These are phyloP conservation scores for Sinapis alba DNA, from an alignment of 441 rosid species.

Conservation along the genomic window DNA sequence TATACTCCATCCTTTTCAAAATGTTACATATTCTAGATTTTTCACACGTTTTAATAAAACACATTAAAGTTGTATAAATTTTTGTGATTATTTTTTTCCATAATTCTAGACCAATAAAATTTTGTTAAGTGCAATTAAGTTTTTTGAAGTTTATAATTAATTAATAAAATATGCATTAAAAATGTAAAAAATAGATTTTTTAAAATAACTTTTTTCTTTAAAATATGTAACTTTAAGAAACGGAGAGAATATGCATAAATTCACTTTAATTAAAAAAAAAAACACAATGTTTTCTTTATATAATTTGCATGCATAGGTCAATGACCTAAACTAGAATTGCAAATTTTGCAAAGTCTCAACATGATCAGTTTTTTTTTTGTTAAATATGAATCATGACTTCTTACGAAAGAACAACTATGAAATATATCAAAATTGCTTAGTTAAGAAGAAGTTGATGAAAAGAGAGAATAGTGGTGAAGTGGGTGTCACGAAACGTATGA, in stretches of 20 bases:
- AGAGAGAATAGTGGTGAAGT: conserved; percentile 28
- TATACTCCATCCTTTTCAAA: no score
- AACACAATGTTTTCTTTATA: background rate
- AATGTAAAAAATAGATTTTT: no score
- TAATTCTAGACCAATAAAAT: no score
- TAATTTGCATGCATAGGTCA: background rate
- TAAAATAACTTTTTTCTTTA: no score
- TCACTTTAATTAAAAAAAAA: background rate
- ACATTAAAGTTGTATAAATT: no score
- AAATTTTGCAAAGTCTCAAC: background rate
- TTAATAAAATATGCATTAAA: no score
- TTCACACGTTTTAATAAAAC: no score
- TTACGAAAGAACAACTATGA: background rate
- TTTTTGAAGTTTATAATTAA: no score
- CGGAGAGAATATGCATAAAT: background rate
- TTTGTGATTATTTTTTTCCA: no score
- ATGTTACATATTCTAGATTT: no score
- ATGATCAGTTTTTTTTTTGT: background rate
- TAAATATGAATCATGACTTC: background rate
- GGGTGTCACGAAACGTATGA: conserved; percentile 41
- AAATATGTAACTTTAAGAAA: no score
- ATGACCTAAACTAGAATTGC: background rate
- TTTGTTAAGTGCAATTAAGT: no score
- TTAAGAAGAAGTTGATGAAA: background rate
- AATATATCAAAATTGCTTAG: background rate